Evolutionary conservation across 108 stramenopile genomes (phyloP).

Genomic region (Cyclotella baltica): DNA sequence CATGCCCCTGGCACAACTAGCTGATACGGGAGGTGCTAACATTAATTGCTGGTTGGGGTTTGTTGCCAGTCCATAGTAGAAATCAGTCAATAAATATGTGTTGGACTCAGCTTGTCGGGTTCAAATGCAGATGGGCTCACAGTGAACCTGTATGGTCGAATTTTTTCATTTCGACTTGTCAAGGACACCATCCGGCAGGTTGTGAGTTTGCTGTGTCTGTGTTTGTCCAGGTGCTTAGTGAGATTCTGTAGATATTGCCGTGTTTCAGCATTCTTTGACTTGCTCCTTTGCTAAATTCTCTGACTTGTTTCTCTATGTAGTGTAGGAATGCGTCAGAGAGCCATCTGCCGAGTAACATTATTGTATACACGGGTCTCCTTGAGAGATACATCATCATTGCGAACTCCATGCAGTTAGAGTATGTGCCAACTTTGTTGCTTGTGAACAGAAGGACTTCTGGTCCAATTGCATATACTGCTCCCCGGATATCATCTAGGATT

Average conservation of each 20-base stretch:
- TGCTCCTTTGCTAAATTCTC: constrained; percentile 20
- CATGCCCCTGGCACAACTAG: no score
- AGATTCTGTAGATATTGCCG: background rate
- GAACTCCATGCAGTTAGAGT: constrained; percentile 17
- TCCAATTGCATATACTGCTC: constrained; percentile 29
- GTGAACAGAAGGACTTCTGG: constrained; percentile 9
- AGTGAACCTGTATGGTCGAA: background rate
- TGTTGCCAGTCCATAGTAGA: no score
- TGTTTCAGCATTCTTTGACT: background rate
- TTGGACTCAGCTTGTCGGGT: no score
- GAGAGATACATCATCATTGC: constrained; percentile 42
- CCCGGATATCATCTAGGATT: background rate
- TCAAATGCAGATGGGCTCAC: no score
- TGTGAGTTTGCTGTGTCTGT: constrained; percentile 13
- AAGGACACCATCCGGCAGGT: background rate
- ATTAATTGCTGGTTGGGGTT: no score
- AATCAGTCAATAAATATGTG: no score
- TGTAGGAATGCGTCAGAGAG: constrained; percentile 15
- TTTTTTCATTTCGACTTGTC: background rate
- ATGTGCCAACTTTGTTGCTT: constrained; percentile 29
- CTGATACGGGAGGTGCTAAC: no score
- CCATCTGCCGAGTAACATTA: constrained; percentile 29
- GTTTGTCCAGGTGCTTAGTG: background rate
- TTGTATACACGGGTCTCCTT: background rate
- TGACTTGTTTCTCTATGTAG: constrained; percentile 27